Conservation (phyloP, 345 rosid genomes). For the Brassica juncea region DNA sequence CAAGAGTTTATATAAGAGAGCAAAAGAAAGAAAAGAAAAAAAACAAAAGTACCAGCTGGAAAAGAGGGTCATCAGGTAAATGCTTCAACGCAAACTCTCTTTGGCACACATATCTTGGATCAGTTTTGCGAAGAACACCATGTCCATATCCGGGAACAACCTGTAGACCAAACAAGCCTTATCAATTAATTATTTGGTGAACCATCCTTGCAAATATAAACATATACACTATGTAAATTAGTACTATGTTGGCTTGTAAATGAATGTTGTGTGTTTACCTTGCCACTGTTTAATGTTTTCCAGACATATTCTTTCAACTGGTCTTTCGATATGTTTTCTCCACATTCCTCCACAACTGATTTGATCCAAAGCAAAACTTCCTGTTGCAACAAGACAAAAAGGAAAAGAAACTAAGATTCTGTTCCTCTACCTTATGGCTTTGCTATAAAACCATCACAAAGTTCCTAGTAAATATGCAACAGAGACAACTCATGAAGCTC, state of each 20-base stretch:
- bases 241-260: background rate
- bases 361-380: constrained; percentile 98
- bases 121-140: constrained; percentile 95
- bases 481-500: constrained; percentile 10
- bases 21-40: background rate
- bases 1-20: background rate
- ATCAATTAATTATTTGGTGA: constrained; percentile 3
- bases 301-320: constrained; percentile 89
- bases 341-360: constrained; percentile 90
- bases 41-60: constrained; percentile 69
- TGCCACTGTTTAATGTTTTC: constrained; percentile 94
- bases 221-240: constrained; percentile 7
- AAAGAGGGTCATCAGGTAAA: constrained; percentile 89
- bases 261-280: constrained; percentile 53
- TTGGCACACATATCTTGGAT: constrained; percentile 93
- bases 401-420: background rate
- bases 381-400: constrained; percentile 46
- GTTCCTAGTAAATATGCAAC: constrained; percentile 8
- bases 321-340: constrained; percentile 69
- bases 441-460: constrained; percentile 17
- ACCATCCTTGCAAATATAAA: background rate
- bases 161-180: constrained; percentile 41
- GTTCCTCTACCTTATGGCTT: constrained; percentile 3
- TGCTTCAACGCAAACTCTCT: constrained; percentile 99
- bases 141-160: constrained; percentile 99